Evolutionary conservation across 805 yeast genomes (phyloP).

Genomic region (Zygosaccharomyces rouxii): DNA sequence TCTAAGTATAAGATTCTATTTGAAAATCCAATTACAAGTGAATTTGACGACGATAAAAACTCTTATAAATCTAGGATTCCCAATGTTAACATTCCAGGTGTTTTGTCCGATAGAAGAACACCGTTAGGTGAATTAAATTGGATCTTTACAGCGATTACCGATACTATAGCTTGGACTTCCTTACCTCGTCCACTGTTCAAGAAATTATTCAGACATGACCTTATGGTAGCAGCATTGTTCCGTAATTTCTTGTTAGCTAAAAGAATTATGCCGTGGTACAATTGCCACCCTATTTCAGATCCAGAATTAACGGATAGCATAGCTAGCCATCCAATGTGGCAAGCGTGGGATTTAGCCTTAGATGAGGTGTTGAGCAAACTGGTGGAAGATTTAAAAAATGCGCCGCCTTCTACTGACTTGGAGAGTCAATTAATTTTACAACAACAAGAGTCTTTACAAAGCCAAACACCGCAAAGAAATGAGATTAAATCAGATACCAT

Average conservation of each 20-base stretch:
- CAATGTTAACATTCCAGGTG: constrained; percentile 76
- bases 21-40: constrained; percentile 32
- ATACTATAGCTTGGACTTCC: constrained; percentile 96
- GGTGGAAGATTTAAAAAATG: constrained; percentile 41
- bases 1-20: constrained; percentile 40
- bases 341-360: constrained; percentile 94
- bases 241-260: constrained; percentile 89
- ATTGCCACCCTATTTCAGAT: constrained; percentile 91
- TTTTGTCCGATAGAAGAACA: constrained; percentile 85
- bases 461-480: constrained; percentile 11
- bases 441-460: constrained; percentile 25
- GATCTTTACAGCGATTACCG: constrained; percentile 97
- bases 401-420: constrained; percentile 30
- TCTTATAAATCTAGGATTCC: constrained; percentile 27
- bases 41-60: constrained; percentile 17
- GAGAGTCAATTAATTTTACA: constrained; percentile 27
- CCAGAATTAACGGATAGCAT: constrained; percentile 85
- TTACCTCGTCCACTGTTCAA: constrained; percentile 84
- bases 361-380: constrained; percentile 85
- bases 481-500: constrained; percentile 23
- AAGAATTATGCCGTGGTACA: constrained; percentile 86
- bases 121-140: constrained; percentile 95
- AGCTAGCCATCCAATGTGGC: constrained; percentile 90
- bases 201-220: constrained; percentile 85
- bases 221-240: constrained; percentile 94